Base-by-base conservation (phyloP, 1,139 yeast genomes). In the Candida glucosophila region DNA sequence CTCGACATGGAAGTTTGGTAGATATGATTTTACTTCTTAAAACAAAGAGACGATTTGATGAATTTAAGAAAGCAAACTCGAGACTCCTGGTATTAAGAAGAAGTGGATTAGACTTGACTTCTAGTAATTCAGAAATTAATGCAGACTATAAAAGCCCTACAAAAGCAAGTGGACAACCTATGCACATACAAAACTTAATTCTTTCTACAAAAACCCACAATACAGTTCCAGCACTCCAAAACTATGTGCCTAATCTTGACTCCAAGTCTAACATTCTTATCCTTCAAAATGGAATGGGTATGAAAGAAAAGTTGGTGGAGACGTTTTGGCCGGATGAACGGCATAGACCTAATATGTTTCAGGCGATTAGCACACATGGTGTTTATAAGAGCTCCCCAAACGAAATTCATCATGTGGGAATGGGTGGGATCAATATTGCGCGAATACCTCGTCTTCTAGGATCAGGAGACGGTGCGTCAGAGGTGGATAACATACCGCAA, bases 351-450 rank as follows among this genome's bases (percentile, higher is more conserved):
- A 57, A 55, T 11, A 44, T 88, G 6, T 73, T 63, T 42, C 79
- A 76, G 43, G 95, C 88, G 23, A 75, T 88, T 10, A 77, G 78
- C 20, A 70, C 85, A 3, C 96, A 88, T 50, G 97, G 96, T 3
- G 85, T 80, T 14, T 65, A 63, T 39, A 55, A 60, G 29, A 38
- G 51, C 1, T 45, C 58, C 4, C 61, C 67, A 1, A 71, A 65
- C 31, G 47, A 55, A 4, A 54, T 63, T n/a, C 69, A 72, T 22
- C 92, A 79, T 50, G 85, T 78, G 5, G 90, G 88, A 1, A 48
- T 49, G 16, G 93, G 88, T 1, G 61, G 62, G 23, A 48, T 83
- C 29, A 63, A 67, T 31, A 47, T 83, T 4, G 26, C 53, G 1
- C 29, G 33, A 13, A 31, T 37, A 7, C 51, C 51, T 0, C n/a